Conservation (phyloP, 805 yeast genomes). For the Saccharomycopsis amapae region DNA sequence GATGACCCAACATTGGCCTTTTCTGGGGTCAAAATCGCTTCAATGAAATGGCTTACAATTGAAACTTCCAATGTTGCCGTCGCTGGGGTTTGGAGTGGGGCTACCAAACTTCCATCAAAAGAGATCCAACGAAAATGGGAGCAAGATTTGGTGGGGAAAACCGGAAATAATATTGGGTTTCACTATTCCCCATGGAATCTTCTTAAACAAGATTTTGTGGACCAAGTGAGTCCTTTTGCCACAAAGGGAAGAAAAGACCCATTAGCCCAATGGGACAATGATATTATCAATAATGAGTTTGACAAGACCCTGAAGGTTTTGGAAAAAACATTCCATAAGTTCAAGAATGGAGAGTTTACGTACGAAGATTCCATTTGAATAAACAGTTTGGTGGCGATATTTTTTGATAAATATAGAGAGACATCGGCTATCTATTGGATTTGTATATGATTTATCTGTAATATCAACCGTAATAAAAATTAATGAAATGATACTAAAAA, state of each 20-base stretch:
- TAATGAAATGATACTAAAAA: no score
- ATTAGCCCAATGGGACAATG: conserved; percentile 17
- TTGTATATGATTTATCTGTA: no score
- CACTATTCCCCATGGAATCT: conserved; percentile 18
- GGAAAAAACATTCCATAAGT: conserved; percentile 9
- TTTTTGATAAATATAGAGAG: no score
- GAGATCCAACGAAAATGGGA: conserved; percentile 36
- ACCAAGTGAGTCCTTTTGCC: conserved; percentile 26
- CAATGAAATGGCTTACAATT: conserved; percentile 41
- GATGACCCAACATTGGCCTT: conserved; percentile 41
- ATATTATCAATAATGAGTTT: conserved; percentile 7
- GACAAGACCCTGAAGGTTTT: conserved; percentile 3
- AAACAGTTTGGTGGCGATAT: no score
- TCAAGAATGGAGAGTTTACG: conserved; percentile 13
- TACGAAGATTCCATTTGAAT: conserved; percentile 12
- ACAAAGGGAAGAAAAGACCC: conserved; percentile 32
- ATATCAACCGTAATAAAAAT: no score
- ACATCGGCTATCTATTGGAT: no score
- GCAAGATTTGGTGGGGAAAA: conserved; percentile 10
- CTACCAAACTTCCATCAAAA: conserved; percentile 32
- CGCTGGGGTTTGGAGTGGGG: conserved; percentile 49
- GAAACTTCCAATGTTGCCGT: conserved; percentile 49
- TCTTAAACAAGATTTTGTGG: conserved; percentile 28
- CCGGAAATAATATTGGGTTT: conserved; percentile 16
- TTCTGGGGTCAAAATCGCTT: conserved; percentile 36